A percentile compares a stretch with the other conserved stretches of the same genome.
phyloP scores from a whole-genome alignment of 108 stramenopile genomes.

The Cyclotella sp. region DNA sequence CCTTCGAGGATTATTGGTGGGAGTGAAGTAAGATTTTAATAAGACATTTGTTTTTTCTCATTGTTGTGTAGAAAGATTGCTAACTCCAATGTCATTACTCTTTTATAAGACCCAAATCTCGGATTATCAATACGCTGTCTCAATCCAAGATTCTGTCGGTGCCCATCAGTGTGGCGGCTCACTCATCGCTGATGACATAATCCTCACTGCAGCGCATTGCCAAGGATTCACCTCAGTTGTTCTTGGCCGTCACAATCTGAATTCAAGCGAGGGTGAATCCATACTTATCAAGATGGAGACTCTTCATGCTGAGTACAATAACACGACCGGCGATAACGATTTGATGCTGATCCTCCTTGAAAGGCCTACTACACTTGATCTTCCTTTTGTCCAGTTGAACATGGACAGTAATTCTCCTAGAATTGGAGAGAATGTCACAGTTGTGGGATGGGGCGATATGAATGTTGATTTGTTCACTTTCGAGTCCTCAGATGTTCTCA shows the following conservation, averaged over 20 bases:
- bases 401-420: slow-evolving; percentile 22
- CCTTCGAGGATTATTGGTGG: too few relatives aligned
- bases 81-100: too few relatives aligned
- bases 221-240: not conserved
- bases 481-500: not conserved
- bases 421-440: slow-evolving; percentile 40
- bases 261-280: slow-evolving; percentile 1
- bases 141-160: too few relatives aligned
- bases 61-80: too few relatives aligned
- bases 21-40: too few relatives aligned
- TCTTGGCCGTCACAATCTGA: slow-evolving; percentile 24
- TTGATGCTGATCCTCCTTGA: slow-evolving; percentile 15
- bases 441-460: slow-evolving; percentile 57
- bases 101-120: too few relatives aligned
- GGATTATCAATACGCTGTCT: too few relatives aligned
- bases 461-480: not conserved
- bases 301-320: slow-evolving; percentile 21
- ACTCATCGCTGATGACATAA: slow-evolving; percentile 47
- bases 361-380: not conserved
- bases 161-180: slow-evolving; percentile 48
- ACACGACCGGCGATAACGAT: slow-evolving; percentile 15
- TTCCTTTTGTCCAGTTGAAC: slow-evolving; percentile 37
- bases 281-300: slow-evolving; percentile 20
- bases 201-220: slow-evolving; percentile 61
- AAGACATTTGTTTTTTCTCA: too few relatives aligned